These are phyloP conservation scores for Fusarium sp. DNA, from an alignment of 2,329 filamentous ascomycete species.

Conservation along the genomic window DNA sequence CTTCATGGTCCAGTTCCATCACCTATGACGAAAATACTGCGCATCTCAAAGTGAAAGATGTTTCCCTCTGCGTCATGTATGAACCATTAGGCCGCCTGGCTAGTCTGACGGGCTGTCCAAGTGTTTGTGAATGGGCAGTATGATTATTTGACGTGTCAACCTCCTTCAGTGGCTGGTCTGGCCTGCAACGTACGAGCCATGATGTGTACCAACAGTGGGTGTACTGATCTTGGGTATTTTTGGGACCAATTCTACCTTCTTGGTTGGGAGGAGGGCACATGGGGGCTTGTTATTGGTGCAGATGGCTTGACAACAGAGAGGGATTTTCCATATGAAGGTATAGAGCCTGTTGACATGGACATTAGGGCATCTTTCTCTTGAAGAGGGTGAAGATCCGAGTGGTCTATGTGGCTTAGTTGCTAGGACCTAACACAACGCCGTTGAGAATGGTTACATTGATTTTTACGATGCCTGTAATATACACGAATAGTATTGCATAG, in stretches of 20 bases:
- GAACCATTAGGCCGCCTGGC: rapidly evolving
- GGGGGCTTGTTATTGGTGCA: background rate
- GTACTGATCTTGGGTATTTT: background rate
- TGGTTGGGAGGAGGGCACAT: background rate
- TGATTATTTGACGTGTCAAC: background rate
- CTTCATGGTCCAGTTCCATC: background rate
- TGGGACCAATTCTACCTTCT: background rate
- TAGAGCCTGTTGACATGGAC: background rate
- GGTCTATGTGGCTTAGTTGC: too few relatives aligned
- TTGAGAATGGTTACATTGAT: too few relatives aligned
- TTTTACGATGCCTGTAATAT: too few relatives aligned
- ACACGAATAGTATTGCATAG: too few relatives aligned
- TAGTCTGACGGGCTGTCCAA: too few relatives aligned
- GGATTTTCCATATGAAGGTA: background rate
- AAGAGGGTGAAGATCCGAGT: too few relatives aligned
- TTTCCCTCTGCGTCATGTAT: background rate
- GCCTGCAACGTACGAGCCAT: too few relatives aligned
- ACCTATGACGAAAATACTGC: background rate
- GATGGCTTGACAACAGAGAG: background rate
- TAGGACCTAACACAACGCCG: too few relatives aligned
- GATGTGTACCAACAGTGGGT: rapidly evolving
- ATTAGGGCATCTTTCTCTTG: too few relatives aligned
- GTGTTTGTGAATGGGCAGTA: too few relatives aligned
- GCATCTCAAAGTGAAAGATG: rapidly evolving
- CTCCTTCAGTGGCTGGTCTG: too few relatives aligned